These are phyloP conservation scores for Diutina rugosa DNA, from an alignment of 1,139 yeast genomes.

Conservation along the genomic window DNA sequence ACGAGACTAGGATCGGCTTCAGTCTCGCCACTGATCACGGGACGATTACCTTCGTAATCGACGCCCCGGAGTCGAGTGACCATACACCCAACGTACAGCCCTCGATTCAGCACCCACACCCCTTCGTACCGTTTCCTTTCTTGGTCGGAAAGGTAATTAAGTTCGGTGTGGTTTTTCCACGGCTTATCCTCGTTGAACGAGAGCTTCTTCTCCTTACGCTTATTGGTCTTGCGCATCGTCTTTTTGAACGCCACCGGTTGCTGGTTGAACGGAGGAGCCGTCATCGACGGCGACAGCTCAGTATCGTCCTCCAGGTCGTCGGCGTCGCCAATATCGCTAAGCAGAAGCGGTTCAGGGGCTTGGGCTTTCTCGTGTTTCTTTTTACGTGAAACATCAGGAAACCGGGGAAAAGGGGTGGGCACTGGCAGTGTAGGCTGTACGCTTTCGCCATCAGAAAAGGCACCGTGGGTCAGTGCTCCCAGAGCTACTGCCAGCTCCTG, in stretches of 20 bases:
- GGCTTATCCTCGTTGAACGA: slow-evolving; percentile 83
- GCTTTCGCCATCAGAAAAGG: not conserved
- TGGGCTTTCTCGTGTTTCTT: not conserved
- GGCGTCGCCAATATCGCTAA: not conserved
- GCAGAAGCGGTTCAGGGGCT: not conserved
- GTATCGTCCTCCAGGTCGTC: not conserved
- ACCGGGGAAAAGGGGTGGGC: not conserved
- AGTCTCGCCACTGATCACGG: not conserved
- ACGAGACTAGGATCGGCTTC: not conserved
- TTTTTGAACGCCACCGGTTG: slow-evolving; percentile 35
- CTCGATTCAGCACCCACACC: slow-evolving; percentile 82
- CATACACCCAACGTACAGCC: slow-evolving; percentile 39
- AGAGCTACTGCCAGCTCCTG: not conserved
- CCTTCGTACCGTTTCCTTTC: slow-evolving; percentile 88
- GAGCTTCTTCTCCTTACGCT: slow-evolving; percentile 25
- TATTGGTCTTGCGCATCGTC: slow-evolving; percentile 52
- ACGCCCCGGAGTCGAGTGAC: slow-evolving; percentile 24
- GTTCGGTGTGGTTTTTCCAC: slow-evolving; percentile 78
- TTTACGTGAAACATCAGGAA: not conserved
- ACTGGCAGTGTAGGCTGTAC: not conserved
- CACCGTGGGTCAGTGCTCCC: not conserved
- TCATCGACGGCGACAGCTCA: not conserved
- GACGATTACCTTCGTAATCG: slow-evolving; percentile 10
- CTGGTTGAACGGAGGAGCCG: not conserved
- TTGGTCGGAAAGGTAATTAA: slow-evolving; percentile 45